These are phyloP conservation scores for Phytopythium kandeliae DNA, from an alignment of 352 stramenopile genomes.

Conservation along the genomic window DNA sequence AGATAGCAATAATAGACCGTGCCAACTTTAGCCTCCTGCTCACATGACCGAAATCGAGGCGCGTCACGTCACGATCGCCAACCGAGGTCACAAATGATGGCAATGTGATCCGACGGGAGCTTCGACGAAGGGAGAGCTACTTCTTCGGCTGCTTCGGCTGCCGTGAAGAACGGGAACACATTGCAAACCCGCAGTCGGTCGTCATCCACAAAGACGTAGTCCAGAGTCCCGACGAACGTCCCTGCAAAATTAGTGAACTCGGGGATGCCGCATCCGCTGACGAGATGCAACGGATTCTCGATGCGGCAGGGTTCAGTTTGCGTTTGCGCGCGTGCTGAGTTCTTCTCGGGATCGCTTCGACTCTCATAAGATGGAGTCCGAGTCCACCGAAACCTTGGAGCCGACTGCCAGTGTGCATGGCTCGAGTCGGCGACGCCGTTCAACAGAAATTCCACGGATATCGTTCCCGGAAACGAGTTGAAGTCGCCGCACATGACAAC, in stretches of 20 bases:
- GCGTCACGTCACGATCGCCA: slow-evolving; percentile 20
- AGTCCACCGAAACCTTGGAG: slow-evolving; percentile 40
- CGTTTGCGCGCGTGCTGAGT: not conserved
- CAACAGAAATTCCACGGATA: slow-evolving; percentile 42
- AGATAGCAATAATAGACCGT: not conserved
- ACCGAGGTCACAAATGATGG: slow-evolving; percentile 58
- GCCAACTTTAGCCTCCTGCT: not conserved
- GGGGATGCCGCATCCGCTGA: slow-evolving; percentile 54
- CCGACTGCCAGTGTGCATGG: slow-evolving; percentile 50
- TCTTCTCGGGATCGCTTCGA: not conserved
- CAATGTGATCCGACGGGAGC: slow-evolving; percentile 78
- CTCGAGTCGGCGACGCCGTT: slow-evolving; percentile 35
- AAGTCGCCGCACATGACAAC: slow-evolving; percentile 67
- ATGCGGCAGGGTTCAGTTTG: slow-evolving; percentile 19
- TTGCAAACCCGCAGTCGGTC: slow-evolving; percentile 30
- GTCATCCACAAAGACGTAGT: slow-evolving; percentile 60
- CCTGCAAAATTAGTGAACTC: slow-evolving; percentile 70
- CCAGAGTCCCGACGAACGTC: slow-evolving; percentile 58
- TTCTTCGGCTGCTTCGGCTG: slow-evolving; percentile 52
- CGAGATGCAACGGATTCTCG: slow-evolving; percentile 34
- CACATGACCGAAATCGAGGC: too few relatives aligned
- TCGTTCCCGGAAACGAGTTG: slow-evolving; percentile 49
- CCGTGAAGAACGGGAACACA: slow-evolving; percentile 59
- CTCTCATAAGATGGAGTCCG: slow-evolving; percentile 1
- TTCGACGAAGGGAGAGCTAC: slow-evolving; percentile 59